Conservation (phyloP, 352 stramenopile species). For the Phytophthora uliginosa region DNA sequence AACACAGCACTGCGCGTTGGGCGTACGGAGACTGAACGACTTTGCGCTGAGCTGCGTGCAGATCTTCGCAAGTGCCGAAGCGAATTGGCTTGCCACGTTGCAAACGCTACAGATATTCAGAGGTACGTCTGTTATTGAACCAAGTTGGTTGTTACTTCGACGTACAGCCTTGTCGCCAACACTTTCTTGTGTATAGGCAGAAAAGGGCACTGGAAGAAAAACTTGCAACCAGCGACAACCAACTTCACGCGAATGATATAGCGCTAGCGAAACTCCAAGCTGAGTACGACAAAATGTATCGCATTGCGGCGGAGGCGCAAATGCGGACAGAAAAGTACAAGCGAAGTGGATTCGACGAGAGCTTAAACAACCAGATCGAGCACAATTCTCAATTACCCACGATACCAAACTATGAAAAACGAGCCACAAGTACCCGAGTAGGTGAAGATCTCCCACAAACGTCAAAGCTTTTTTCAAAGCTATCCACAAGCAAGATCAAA, state of each 20-base stretch:
- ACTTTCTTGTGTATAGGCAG: constrained; percentile 40
- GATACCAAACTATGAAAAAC: background rate
- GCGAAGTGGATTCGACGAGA: constrained; percentile 1
- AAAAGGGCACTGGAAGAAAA: constrained; percentile 62
- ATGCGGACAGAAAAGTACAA: constrained; percentile 45
- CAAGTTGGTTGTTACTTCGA: background rate
- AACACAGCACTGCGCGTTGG: constrained; percentile 49
- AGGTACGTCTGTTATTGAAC: constrained; percentile 38
- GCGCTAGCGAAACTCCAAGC: constrained; percentile 42
- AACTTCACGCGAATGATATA: constrained; percentile 49
- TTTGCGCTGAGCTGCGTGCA: constrained; percentile 56
- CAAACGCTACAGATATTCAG: constrained; percentile 52
- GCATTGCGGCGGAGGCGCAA: constrained; percentile 51
- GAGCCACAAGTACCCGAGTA: background rate
- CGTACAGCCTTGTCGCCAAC: background rate
- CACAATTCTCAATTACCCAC: background rate
- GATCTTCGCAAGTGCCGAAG: constrained; percentile 59
- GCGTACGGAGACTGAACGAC: constrained; percentile 50
- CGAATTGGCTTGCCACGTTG: constrained; percentile 65
- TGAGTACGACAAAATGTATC: constrained; percentile 51
- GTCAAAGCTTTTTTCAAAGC: constrained; percentile 28
- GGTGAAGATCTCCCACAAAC: constrained; percentile 20
- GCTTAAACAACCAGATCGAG: constrained; percentile 7
- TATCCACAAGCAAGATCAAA: constrained; percentile 1
- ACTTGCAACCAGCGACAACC: constrained; percentile 46